Conservation (phyloP, 2,329 filamentous ascomycete species). For the Apiospora arundinis region DNA sequence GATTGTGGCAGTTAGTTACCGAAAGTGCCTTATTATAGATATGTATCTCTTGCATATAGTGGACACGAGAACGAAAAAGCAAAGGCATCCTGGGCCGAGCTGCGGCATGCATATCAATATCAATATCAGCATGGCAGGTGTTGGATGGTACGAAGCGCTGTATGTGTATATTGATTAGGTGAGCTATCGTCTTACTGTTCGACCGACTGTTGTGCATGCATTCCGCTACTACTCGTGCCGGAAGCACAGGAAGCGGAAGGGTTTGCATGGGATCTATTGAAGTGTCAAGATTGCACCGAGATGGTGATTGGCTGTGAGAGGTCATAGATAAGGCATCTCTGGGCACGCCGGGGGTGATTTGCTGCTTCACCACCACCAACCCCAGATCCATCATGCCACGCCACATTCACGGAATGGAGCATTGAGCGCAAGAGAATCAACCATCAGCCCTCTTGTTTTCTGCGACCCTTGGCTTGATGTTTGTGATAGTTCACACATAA, state of each 20-base stretch:
- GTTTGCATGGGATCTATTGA: not conserved
- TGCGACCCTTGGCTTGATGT: not conserved
- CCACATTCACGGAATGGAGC: not conserved
- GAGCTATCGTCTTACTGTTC: not conserved
- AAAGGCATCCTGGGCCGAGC: not conserved
- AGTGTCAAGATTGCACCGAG: not conserved
- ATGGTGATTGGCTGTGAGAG: conserved; percentile 2
- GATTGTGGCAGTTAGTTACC: not conserved
- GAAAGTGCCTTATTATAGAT: not conserved
- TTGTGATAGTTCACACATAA: not conserved
- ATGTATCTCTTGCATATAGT: not conserved
- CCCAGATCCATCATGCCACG: conserved; percentile 1
- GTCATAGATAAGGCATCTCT: conserved; percentile 21
- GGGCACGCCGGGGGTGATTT: conserved; percentile 2
- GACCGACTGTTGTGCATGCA: not conserved
- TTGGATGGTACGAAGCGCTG: not conserved
- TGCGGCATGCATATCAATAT: not conserved
- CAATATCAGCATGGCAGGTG: not conserved
- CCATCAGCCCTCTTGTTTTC: not conserved
- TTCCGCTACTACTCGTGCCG: not conserved
- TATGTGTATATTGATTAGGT: not conserved
- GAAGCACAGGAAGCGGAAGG: not conserved
- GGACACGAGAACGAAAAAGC: not conserved
- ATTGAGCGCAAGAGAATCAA: not conserved
- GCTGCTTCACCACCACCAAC: not conserved